These are phyloP conservation scores for Diaporthe sp. DNA, from an alignment of 2,329 filamentous ascomycete species.

Conservation along the genomic window DNA sequence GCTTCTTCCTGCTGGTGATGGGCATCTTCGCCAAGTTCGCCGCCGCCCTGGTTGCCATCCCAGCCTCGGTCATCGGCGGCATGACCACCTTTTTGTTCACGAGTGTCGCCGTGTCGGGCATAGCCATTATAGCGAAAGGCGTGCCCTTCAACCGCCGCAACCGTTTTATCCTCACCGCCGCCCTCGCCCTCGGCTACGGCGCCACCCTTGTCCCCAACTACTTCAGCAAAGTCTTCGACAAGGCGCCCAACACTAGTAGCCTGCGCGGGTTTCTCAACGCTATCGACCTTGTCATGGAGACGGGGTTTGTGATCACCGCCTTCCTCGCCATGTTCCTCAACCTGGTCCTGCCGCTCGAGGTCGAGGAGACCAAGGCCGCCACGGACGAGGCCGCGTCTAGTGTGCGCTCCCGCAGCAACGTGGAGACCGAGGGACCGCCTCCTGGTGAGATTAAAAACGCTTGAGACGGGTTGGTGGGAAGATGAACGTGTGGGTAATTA, in stretches of 20 bases:
- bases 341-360: constrained; percentile 76
- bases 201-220: constrained; percentile 75
- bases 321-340: constrained; percentile 80
- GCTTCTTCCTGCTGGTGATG: constrained; percentile 81
- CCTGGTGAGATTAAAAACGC: constrained; percentile 7
- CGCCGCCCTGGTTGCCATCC: constrained; percentile 81
- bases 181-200: constrained; percentile 78
- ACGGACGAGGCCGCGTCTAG: constrained; percentile 7
- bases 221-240: constrained; percentile 78
- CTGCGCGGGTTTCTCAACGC: constrained; percentile 81
- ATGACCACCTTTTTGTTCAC: constrained; percentile 87
- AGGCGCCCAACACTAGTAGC: constrained; percentile 69
- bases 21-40: constrained; percentile 87
- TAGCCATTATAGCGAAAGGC: constrained; percentile 77
- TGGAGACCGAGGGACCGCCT: background rate
- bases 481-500: background rate
- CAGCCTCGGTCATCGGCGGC: constrained; percentile 71
- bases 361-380: constrained; percentile 71
- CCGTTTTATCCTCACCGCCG: constrained; percentile 83
- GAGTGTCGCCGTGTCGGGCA: constrained; percentile 80
- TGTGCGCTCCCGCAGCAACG: constrained; percentile 4
- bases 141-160: constrained; percentile 82
- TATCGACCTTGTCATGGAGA: constrained; percentile 78
- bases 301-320: constrained; percentile 80
- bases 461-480: background rate